Base-by-base conservation (phyloP, 2,329 filamentous ascomycete genomes). In the Stromatinia cepivora region DNA sequence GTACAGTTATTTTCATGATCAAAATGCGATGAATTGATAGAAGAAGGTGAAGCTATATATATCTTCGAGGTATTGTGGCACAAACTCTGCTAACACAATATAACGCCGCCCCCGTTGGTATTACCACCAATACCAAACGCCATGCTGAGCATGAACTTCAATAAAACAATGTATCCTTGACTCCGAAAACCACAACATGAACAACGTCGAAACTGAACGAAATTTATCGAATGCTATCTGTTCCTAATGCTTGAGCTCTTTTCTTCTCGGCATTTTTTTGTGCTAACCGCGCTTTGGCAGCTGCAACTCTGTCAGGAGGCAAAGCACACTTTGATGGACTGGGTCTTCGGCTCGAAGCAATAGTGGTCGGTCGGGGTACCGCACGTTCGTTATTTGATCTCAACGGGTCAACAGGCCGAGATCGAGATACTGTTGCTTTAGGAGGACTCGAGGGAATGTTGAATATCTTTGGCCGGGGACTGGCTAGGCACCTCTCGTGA, bases 271-370 rank as follows among this genome's bases (percentile, higher is more conserved):
- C 75, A 58, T 72, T 72, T 58, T 77, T 78, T 66, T 74, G 72
- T 63, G 78, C 75, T 10, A 79, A 69, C 62, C 78, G 73, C 50
- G 77, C 78, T 67, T 74, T 78, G 13, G 78, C 78, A 46, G 78
- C 78, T 42, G 77, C 78, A 53, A 73, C 73, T 67, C 78, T 75
- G 31, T 78, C 78, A 39, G 78, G 77, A 39, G 76, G 75, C 20
- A 79, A 71, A 11, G 70, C 70, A 45, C 57, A 66, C 52, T 73
- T 75, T 63, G 71, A 73, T 13, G 75, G 66, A 63, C 71, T 73
- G 22, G 72, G 69, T 20, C 72, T 53, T 48, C 72, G 68, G 53
- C 71, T 75, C n/a, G 75, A 72, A 28, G 69, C 62, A 31, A 71
- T 57, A 53, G 68, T 70, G 8, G 34, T 59, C 25, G 69, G 69